Percentiles rank a stretch among this genome's conserved stretches.
phyloP scores from a whole-genome alignment of 73 alveolate species.

The Paramecium biaurelia region DNA sequence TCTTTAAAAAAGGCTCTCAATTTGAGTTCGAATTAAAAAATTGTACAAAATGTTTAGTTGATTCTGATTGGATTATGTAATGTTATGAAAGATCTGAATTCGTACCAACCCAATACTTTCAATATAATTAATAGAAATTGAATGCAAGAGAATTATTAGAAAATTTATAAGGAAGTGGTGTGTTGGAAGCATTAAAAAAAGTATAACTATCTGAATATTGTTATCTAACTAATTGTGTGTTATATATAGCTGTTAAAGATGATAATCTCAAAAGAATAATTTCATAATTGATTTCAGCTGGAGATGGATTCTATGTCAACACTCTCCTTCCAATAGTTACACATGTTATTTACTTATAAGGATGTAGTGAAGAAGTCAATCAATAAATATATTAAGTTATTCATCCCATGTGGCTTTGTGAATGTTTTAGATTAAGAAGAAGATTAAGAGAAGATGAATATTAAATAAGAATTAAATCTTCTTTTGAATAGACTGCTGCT shows the following conservation, averaged over 20 bases:
- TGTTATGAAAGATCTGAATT: background rate
- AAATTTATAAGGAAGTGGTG: background rate
- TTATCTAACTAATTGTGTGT: background rate
- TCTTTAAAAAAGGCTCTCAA: conserved; percentile 14
- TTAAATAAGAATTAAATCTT: background rate
- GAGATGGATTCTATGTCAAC: conserved; percentile 25
- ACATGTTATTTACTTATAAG: background rate
- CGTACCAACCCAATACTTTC: conserved; percentile 1
- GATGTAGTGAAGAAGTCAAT: background rate
- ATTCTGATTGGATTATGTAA: conserved; percentile 41
- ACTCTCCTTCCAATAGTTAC: background rate
- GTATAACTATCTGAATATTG: background rate
- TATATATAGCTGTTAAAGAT: conserved; percentile 37
- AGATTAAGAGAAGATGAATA: conserved; percentile 29
- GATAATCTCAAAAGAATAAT: background rate
- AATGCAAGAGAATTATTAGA: background rate
- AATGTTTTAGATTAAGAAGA: background rate
- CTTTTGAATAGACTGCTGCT: background rate
- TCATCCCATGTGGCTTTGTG: conserved; percentile 32
- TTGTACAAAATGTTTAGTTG: background rate
- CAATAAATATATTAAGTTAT: background rate
- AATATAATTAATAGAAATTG: background rate
- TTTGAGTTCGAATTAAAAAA: background rate
- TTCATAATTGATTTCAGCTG: background rate
- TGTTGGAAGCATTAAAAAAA: conserved; percentile 2